A percentile compares a stretch with the other conserved stretches of the same genome.
These are phyloP conservation scores for Hippophae gyantsensis DNA, from an alignment of 306 rosid genomes.

Conservation along the genomic window DNA sequence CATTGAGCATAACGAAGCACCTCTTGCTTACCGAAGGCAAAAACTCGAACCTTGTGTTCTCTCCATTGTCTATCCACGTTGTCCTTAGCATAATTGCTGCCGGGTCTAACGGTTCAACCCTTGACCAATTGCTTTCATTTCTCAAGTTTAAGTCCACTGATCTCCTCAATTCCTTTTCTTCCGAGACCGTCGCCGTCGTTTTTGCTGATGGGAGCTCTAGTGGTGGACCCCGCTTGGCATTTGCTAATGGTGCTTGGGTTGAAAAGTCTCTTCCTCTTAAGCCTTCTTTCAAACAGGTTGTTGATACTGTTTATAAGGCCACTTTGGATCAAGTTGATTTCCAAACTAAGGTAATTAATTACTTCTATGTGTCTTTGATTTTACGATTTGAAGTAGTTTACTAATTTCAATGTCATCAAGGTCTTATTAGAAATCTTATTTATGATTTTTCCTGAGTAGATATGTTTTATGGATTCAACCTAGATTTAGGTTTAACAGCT, in stretches of 20 bases:
- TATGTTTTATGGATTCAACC: too few relatives aligned
- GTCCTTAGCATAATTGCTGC: conserved; percentile 59
- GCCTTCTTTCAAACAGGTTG: conserved; percentile 56
- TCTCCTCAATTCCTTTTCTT: conserved; percentile 47
- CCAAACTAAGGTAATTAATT: conserved; percentile 37
- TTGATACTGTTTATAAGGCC: conserved; percentile 42
- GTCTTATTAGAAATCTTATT: background rate
- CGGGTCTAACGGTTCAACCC: conserved; percentile 62
- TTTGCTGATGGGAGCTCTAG: conserved; percentile 43
- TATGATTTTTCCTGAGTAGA: too few relatives aligned
- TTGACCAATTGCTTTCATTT: conserved; percentile 58
- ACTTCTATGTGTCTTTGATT: background rate
- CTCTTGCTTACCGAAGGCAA: conserved; percentile 30
- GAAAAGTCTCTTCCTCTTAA: conserved; percentile 49
- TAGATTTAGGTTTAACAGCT: too few relatives aligned
- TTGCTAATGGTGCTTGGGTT: conserved; percentile 57
- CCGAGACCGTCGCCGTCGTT: conserved; percentile 44
- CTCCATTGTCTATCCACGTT: conserved; percentile 66
- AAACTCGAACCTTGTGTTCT: conserved; percentile 46
- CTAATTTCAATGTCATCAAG: background rate
- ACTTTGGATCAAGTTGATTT: conserved; percentile 47
- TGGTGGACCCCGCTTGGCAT: conserved; percentile 71
- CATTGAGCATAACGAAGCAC: conserved; percentile 36
- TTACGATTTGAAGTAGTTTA: background rate
- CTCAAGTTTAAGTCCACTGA: conserved; percentile 55